Evolutionary conservation across 768 basidiomycete species (phyloP).

Genomic region (Brasilioporus rufonigricans): DNA sequence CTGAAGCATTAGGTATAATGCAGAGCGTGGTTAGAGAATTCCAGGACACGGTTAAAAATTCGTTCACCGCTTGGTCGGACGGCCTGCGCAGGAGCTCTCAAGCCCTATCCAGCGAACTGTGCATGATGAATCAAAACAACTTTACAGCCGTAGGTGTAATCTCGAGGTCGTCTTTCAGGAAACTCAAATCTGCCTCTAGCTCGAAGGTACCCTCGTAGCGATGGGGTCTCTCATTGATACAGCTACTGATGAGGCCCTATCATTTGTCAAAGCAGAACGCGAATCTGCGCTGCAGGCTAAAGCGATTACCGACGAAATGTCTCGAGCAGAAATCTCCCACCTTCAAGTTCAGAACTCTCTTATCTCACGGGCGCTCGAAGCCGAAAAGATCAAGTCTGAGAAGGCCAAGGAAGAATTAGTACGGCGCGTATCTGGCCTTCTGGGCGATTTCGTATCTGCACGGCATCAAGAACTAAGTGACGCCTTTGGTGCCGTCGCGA

Average conservation of each 20-base stretch:
- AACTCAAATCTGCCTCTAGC: conserved; percentile 26
- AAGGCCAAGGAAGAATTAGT: conserved; percentile 71
- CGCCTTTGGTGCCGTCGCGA: conserved; percentile 50
- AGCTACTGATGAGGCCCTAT: conserved; percentile 54
- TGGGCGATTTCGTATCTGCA: conserved; percentile 67
- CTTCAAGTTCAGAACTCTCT: conserved; percentile 70
- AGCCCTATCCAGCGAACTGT: conserved; percentile 45
- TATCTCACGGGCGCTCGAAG: conserved; percentile 57
- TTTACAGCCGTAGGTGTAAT: conserved; percentile 42
- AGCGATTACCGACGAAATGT: conserved; percentile 43
- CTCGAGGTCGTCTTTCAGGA: neutral
- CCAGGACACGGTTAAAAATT: conserved; percentile 49
- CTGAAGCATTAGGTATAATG: conserved; percentile 48
- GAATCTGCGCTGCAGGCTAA: conserved; percentile 50
- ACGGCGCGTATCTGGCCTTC: conserved; percentile 67
- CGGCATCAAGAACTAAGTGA: conserved; percentile 66
- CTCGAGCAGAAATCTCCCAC: conserved; percentile 52
- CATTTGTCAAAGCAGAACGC: conserved; percentile 55
- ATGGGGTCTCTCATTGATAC: conserved; percentile 60
- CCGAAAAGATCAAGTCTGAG: conserved; percentile 65
- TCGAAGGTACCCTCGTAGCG: conserved; percentile 57
- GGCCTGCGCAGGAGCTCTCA: conserved; percentile 49
- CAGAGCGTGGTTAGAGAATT: conserved; percentile 51
- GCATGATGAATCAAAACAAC: conserved; percentile 41
- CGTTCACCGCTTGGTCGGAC: conserved; percentile 56